phyloP scores from a whole-genome alignment of 805 yeast species.

The Myxozyma vanderwaltii region DNA sequence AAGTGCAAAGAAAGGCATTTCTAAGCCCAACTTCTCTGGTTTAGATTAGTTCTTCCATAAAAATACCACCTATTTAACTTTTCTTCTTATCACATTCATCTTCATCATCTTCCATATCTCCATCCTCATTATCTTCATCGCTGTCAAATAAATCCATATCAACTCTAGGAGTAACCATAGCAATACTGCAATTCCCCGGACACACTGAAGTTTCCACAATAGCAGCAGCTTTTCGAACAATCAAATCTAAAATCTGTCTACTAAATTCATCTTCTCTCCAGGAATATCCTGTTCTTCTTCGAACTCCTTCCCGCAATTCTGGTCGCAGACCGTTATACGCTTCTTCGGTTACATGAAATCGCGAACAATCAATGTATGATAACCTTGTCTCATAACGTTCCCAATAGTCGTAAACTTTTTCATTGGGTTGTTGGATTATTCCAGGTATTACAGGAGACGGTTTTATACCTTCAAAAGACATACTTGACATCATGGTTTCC shows the following conservation, averaged over 20 bases:
- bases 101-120: background rate
- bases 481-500: background rate
- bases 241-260: background rate
- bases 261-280: background rate
- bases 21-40: slow-evolving; percentile 15
- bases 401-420: slow-evolving; percentile 6
- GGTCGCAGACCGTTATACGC: slow-evolving; percentile 2
- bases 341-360: background rate
- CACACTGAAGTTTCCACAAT: slow-evolving; percentile 5
- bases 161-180: background rate
- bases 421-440: background rate
- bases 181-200: slow-evolving; percentile 8
- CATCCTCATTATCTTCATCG: background rate
- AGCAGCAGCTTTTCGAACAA: slow-evolving; percentile 6
- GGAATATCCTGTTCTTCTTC: background rate
- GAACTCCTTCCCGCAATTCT: slow-evolving; percentile 8
- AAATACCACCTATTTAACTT: too few relatives aligned
- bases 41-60: too few relatives aligned
- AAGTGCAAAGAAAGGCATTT: slow-evolving; percentile 33
- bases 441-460: background rate
- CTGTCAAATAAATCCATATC: slow-evolving; percentile 8
- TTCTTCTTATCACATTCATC: background rate
- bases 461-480: background rate
- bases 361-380: background rate
- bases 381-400: background rate